These are phyloP conservation scores for Coniosporium tulheliwenetii DNA, from an alignment of 2,329 filamentous ascomycete species.

Conservation along the genomic window DNA sequence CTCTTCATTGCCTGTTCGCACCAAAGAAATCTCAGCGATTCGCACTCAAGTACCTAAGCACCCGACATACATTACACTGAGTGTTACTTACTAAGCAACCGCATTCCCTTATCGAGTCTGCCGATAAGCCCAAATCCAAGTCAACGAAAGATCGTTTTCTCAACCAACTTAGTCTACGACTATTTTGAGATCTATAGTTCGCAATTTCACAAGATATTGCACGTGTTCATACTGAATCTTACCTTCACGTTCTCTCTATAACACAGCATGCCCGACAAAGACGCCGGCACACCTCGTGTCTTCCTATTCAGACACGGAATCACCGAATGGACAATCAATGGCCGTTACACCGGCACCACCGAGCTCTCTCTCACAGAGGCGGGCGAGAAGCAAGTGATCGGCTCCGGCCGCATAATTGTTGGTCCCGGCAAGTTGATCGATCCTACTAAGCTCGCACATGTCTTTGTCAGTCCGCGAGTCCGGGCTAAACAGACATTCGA, in stretches of 20 bases:
- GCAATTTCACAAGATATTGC: too few species aligned
- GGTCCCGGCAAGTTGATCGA: conserved; percentile 36
- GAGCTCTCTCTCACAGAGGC: conserved; percentile 26
- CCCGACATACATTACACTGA: too few species aligned
- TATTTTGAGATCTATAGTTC: too few species aligned
- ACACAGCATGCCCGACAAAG: conserved; percentile 1
- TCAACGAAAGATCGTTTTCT: too few species aligned
- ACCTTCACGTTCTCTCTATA: background rate
- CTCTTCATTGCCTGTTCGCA: too few species aligned
- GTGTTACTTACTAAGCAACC: too few species aligned
- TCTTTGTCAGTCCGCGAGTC: conserved; percentile 35
- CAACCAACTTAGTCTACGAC: too few species aligned
- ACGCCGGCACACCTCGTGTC: conserved; percentile 3
- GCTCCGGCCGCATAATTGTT: conserved; percentile 29
- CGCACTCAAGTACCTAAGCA: too few species aligned
- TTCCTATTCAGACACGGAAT: conserved; percentile 7
- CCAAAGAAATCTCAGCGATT: too few species aligned
- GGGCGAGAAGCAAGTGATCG: conserved; percentile 28
- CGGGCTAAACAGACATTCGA: conserved; percentile 34
- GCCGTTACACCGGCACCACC: conserved; percentile 29
- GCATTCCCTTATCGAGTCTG: too few species aligned
- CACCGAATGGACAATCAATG: conserved; percentile 32
- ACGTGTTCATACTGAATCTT: too few species aligned
- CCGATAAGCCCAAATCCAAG: too few species aligned
- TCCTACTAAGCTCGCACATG: conserved; percentile 27